Base-by-base conservation (phyloP, 2,329 filamentous ascomycete species). In the Domatiomyces catenatus region DNA sequence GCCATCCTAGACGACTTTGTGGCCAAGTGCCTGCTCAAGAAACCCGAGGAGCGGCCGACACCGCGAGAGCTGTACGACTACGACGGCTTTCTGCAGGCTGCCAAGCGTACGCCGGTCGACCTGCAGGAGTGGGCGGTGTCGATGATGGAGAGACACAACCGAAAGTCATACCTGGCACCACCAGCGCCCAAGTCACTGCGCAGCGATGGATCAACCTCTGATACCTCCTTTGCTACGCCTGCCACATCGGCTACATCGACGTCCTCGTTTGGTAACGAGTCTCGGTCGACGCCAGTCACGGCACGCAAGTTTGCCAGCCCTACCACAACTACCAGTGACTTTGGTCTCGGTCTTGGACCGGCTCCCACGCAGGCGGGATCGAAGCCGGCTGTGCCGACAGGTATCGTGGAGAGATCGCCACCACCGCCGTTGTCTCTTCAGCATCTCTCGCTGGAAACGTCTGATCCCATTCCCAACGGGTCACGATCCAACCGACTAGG, bases 1-100 rank as follows among this genome's bases (percentile, higher is more conserved):
- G 79, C 81, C 24, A 96, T 96, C 56, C 70, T 98, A 46, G 90
- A 96, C 61, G 88, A 96, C 58, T 94, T 96, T 80, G 90, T 96
- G 52, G 88, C 92, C 58, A 94, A 93, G 67, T 98, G 92, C 69
- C 71, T 98, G 58, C 81, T 83, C 66, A 98, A 98, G 71, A 81
- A 85, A 54, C 86, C 92, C 0, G 85, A 89, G 53, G 80, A 86
- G 63, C 80, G 92, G 48, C 92, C 90, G 48, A 96, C 92, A 4
- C 92, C 92, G 7, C 83, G 90, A 61, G 87, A 96, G 60, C 80
- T 98, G 54, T 95, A 86, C 69, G 89, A 95, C 58, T 83, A 84
- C 54, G 92, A 98, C 64, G 81, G 88, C 2, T 98, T 98, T 67
- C 80, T 98, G 18, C 88, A 94, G 68, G 92, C 92, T 49, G 92